Evolutionary conservation across 768 basidiomycete species (phyloP).

Genomic region (Leucosporidium yakuticum): DNA sequence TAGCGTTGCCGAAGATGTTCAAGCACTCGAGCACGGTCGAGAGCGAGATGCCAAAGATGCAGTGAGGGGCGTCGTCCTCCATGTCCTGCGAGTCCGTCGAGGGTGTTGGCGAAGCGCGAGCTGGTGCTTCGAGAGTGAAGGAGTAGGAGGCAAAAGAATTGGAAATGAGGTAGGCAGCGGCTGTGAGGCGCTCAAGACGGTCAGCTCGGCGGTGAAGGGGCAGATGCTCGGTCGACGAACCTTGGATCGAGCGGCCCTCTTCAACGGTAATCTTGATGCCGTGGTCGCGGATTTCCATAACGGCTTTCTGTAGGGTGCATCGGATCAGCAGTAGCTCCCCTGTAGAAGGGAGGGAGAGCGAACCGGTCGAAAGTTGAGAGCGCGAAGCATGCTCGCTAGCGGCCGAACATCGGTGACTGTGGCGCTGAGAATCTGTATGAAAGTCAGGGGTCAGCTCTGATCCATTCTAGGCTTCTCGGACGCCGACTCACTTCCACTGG

Average conservation of each 20-base stretch:
- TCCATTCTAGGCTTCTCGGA: too few species aligned
- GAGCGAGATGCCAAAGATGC: slow-evolving; percentile 70
- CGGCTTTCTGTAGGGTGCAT: slow-evolving; percentile 51
- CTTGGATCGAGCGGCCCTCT: slow-evolving; percentile 72
- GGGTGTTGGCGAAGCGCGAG: slow-evolving; percentile 36
- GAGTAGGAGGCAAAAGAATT: slow-evolving; percentile 73
- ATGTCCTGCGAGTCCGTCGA: slow-evolving; percentile 38
- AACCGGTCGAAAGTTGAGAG: slow-evolving; percentile 74
- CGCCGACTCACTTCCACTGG: not conserved
- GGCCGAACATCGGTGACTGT: slow-evolving; percentile 63
- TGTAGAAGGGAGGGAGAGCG: not conserved
- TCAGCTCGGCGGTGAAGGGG: not conserved
- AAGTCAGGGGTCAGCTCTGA: not conserved
- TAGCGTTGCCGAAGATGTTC: slow-evolving; percentile 83
- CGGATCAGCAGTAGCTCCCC: not conserved
- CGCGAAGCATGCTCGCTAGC: slow-evolving; percentile 68
- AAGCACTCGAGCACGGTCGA: slow-evolving; percentile 79
- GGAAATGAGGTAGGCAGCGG: slow-evolving; percentile 71
- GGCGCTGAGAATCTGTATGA: slow-evolving; percentile 41
- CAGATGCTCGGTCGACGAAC: slow-evolving; percentile 47
- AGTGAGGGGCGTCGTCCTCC: slow-evolving; percentile 40
- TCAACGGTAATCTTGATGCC: slow-evolving; percentile 77
- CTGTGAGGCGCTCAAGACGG: slow-evolving; percentile 46
- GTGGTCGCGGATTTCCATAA: slow-evolving; percentile 59
- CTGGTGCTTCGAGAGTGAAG: slow-evolving; percentile 51